phyloP scores from a whole-genome alignment of 164 flowering plant species.

The Stephania cephalantha region DNA sequence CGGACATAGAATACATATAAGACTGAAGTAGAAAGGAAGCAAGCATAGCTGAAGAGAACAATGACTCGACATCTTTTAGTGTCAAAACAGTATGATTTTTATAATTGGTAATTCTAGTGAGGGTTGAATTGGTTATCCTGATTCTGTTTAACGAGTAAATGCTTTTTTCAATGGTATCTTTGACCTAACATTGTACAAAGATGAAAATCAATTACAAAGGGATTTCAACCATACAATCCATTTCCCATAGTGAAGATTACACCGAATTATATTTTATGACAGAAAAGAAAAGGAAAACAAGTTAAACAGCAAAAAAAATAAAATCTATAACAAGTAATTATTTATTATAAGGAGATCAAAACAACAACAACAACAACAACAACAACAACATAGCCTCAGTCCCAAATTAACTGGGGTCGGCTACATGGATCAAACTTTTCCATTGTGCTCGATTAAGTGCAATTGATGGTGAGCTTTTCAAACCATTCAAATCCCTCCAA shows the following conservation, averaged over 20 bases:
- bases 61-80: constrained; percentile 75
- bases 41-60: constrained; percentile 40
- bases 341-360: neutral
- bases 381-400: no score
- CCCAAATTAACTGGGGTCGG: no score
- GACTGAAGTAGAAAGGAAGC: neutral
- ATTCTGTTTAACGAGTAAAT: constrained; percentile 68
- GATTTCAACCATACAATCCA: neutral
- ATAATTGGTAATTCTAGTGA: constrained; percentile 69
- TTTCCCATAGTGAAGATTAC: neutral
- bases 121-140: constrained; percentile 39
- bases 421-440: no score
- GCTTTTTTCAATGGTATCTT: constrained; percentile 85
- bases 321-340: neutral
- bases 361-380: no score
- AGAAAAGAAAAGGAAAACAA: neutral
- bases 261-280: neutral
- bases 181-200: constrained; percentile 43
- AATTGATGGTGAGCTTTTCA: no score
- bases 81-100: constrained; percentile 73
- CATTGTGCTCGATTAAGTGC: no score
- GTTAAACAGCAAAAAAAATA: neutral
- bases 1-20: no score
- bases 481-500: no score
- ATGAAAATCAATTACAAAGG: constrained; percentile 1